Percentiles rank a stretch among this genome's conserved stretches.
phyloP scores from a whole-genome alignment of 2,329 filamentous ascomycete genomes.

The Aspergillus ruber region DNA sequence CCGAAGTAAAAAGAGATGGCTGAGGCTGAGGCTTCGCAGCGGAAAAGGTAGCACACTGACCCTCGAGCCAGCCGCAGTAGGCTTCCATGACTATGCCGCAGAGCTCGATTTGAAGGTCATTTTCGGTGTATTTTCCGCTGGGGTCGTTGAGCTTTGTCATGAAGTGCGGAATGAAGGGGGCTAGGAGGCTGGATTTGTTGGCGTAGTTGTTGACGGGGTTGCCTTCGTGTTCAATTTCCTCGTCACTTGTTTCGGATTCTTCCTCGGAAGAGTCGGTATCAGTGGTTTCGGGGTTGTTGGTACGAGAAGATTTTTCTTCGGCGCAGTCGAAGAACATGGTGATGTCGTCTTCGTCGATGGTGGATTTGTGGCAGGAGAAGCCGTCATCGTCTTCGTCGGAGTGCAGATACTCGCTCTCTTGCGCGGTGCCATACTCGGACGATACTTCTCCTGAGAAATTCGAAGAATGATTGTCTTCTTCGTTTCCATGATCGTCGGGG shows the following conservation, averaged over 20 bases:
- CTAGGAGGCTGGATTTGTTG: conserved; percentile 3
- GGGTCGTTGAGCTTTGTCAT: conserved; percentile 17
- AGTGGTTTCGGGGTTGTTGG: background rate
- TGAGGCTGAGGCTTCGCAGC: conserved; percentile 4
- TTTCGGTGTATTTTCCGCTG: conserved; percentile 14
- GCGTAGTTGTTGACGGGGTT: background rate
- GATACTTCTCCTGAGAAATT: background rate
- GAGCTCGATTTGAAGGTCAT: conserved; percentile 21
- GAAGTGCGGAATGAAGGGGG: conserved; percentile 19
- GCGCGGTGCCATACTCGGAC: background rate
- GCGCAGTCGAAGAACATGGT: background rate
- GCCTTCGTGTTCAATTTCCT: conserved; percentile 1
- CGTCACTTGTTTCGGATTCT: background rate
- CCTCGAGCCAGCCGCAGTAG: conserved; percentile 20
- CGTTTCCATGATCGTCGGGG: background rate
- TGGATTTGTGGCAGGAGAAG: background rate
- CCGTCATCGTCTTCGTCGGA: background rate
- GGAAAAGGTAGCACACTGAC: conserved; percentile 12
- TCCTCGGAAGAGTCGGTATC: background rate
- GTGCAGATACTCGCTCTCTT: background rate
- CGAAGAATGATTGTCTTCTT: background rate
- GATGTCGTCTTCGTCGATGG: background rate
- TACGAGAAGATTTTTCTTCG: background rate
- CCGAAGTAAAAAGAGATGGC: background rate
- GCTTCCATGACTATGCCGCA: conserved; percentile 22